phyloP scores from a whole-genome alignment of 768 basidiomycete genomes.

The Xerocomellus dryophilus region DNA sequence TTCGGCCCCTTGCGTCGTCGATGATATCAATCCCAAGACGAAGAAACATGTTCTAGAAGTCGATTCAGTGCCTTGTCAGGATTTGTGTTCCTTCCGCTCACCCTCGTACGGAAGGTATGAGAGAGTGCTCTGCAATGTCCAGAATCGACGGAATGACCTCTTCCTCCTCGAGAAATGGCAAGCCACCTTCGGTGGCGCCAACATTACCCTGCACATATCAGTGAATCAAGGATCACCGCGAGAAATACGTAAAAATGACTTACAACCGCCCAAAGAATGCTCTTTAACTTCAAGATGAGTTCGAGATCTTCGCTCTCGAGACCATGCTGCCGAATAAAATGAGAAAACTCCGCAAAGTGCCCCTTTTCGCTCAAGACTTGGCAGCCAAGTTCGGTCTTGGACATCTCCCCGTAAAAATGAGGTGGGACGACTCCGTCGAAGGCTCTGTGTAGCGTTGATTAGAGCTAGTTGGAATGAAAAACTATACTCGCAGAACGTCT shows the following conservation, averaged over 20 bases:
- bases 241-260: constrained; percentile 32
- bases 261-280: constrained; percentile 95
- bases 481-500: constrained; percentile 48
- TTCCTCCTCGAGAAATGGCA: constrained; percentile 95
- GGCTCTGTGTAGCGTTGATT: constrained; percentile 38
- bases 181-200: constrained; percentile 83
- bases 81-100: constrained; percentile 38
- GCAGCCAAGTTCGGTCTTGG: constrained; percentile 94
- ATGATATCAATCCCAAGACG: constrained; percentile 88
- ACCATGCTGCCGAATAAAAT: constrained; percentile 84
- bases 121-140: constrained; percentile 86
- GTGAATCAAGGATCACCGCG: not conserved
- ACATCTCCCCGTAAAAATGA: constrained; percentile 98
- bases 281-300: constrained; percentile 87
- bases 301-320: constrained; percentile 81
- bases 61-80: constrained; percentile 6
- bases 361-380: constrained; percentile 87
- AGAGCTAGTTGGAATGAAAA: not conserved
- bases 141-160: constrained; percentile 89
- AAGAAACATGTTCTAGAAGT: constrained; percentile 88
- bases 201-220: constrained; percentile 74
- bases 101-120: constrained; percentile 91
- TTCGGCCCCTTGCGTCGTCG: constrained; percentile 89
- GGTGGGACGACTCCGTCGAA: constrained; percentile 88
- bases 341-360: constrained; percentile 87